Evolutionary conservation across 805 yeast genomes (phyloP).

Genomic region (Starmerella vitae): DNA sequence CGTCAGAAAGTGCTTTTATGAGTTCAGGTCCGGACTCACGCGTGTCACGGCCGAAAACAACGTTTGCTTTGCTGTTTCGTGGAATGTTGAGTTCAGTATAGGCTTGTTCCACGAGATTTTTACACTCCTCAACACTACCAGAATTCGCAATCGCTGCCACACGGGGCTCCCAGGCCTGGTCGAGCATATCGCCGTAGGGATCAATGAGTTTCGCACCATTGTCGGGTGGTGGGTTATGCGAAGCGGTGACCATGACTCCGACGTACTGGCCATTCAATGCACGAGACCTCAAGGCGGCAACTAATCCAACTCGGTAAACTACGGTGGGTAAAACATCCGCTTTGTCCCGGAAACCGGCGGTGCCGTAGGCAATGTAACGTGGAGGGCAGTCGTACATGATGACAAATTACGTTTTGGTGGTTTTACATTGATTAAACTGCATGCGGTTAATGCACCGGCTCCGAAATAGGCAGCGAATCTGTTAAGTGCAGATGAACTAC

Average conservation of each 20-base stretch:
- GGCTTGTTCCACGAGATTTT: conserved; percentile 30
- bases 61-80: conserved; percentile 32
- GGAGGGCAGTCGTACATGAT: conserved; percentile 14
- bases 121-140: conserved; percentile 34
- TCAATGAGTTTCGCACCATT: conserved; percentile 91
- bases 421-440: no score
- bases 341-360: conserved; percentile 86
- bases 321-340: conserved; percentile 64
- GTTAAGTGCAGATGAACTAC: no score
- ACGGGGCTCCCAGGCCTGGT: conserved; percentile 64
- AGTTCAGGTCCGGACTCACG: conserved; percentile 70
- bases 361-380: conserved; percentile 56
- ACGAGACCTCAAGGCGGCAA: conserved; percentile 75
- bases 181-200: conserved; percentile 84
- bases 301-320: conserved; percentile 66
- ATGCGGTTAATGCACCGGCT: no score
- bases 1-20: conserved; percentile 44
- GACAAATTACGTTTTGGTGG: no score
- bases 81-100: conserved; percentile 36
- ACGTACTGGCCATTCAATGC: conserved; percentile 51
- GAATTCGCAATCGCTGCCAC: conserved; percentile 77
- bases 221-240: conserved; percentile 85
- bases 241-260: conserved; percentile 96
- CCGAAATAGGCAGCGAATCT: no score
- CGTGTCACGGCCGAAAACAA: conserved; percentile 74